These are phyloP conservation scores for Cutaneotrichosporon curvatum DNA, from an alignment of 1,284 basidiomycete genomes.

Conservation along the genomic window DNA sequence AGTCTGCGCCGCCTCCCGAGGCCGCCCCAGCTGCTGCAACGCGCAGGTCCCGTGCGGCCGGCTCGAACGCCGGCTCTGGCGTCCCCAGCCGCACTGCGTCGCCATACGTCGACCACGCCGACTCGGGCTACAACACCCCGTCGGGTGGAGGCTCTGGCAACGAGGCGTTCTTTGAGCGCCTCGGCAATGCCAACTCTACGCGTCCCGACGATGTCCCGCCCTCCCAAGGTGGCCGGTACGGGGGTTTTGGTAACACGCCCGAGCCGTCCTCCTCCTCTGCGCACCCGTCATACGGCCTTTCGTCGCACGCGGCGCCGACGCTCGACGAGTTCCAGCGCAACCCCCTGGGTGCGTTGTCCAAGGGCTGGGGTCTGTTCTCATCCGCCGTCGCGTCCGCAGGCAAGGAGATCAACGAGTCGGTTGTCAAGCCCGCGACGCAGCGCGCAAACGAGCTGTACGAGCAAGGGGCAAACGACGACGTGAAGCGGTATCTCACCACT, in stretches of 20 bases:
- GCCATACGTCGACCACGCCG: conserved; percentile 8
- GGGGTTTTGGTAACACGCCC: conserved; percentile 43
- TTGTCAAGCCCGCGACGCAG: conserved; percentile 43
- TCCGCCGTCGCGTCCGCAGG: conserved; percentile 38
- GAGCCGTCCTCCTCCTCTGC: not conserved
- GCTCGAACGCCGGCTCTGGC: conserved; percentile 1
- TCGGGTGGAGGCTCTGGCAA: conserved; percentile 22
- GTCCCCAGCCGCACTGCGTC: conserved; percentile 13
- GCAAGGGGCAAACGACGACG: conserved; percentile 24
- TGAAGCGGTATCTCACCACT: conserved; percentile 27
- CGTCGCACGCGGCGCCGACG: conserved; percentile 39
- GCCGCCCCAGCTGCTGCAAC: conserved; percentile 38
- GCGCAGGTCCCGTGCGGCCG: conserved; percentile 37
- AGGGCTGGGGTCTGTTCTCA: conserved; percentile 47
- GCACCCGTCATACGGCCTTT: conserved; percentile 39
- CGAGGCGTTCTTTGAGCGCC: conserved; percentile 45
- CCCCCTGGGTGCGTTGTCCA: conserved; percentile 40
- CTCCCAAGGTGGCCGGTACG: conserved; percentile 44
- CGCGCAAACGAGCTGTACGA: conserved; percentile 29
- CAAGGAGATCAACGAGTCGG: conserved; percentile 40
- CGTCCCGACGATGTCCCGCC: conserved; percentile 43
- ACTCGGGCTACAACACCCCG: conserved; percentile 17
- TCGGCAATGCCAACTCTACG: conserved; percentile 39
- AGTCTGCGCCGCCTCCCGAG: conserved; percentile 36
- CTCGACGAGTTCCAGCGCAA: conserved; percentile 43